Conservation (phyloP, 2,329 filamentous ascomycete genomes). For the Emydomyces testavorans region DNA sequence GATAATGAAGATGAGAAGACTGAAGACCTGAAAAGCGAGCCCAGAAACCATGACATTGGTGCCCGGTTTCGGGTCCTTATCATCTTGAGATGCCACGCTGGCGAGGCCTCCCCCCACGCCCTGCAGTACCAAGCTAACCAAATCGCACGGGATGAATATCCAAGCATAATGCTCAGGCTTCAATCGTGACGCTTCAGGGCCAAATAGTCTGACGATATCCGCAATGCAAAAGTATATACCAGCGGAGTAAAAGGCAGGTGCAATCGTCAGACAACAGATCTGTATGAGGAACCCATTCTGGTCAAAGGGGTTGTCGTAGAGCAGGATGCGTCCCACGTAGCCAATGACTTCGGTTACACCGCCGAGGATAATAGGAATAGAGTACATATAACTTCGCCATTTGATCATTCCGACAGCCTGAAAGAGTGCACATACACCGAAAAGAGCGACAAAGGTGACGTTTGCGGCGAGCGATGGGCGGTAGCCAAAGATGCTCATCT, state of each 20-base stretch:
- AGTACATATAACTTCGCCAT: conserved; percentile 34
- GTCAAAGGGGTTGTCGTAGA: conserved; percentile 48
- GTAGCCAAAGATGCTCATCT: conserved; percentile 35
- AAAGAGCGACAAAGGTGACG: conserved; percentile 34
- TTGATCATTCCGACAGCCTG: conserved; percentile 30
- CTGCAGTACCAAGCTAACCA: conserved; percentile 35
- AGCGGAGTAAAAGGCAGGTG: conserved; percentile 48
- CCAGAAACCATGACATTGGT: conserved; percentile 34
- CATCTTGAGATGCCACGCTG: conserved; percentile 15
- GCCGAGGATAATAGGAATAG: conserved; percentile 44
- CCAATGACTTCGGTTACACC: conserved; percentile 49
- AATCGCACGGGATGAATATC: conserved; percentile 34
- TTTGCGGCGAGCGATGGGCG: conserved; percentile 35
- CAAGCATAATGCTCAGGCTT: conserved; percentile 26
- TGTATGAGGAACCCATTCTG: conserved; percentile 54
- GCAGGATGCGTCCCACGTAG: conserved; percentile 49
- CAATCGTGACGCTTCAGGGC: conserved; percentile 33
- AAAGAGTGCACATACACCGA: conserved; percentile 31
- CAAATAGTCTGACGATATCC: conserved; percentile 33
- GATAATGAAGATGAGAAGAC: conserved; percentile 26
- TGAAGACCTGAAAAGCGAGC: conserved; percentile 33
- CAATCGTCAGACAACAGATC: conserved; percentile 50
- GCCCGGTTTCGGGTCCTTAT: conserved; percentile 20
- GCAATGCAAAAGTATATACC: conserved; percentile 55
- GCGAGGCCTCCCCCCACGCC: conserved; percentile 33